phyloP scores from a whole-genome alignment of 2,329 filamentous ascomycete genomes.

The Cordyceps militaris region DNA sequence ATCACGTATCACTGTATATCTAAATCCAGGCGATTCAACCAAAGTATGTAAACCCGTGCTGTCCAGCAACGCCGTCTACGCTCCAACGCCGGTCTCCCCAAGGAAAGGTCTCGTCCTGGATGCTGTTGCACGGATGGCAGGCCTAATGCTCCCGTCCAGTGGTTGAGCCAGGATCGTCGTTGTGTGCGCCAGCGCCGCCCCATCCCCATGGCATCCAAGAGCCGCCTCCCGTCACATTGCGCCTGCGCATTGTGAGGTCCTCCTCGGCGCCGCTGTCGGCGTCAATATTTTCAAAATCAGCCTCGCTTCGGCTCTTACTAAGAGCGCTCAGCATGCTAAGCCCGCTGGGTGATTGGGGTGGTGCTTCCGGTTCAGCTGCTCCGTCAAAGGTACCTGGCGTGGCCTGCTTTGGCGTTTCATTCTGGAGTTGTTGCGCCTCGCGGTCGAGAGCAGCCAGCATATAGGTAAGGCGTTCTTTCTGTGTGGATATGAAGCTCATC shows the following conservation, averaged over 20 bases:
- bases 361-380: conserved; percentile 26
- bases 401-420: conserved; percentile 23
- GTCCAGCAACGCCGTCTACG: conserved; percentile 11
- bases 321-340: conserved; percentile 48
- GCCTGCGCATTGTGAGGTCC: conserved; percentile 31
- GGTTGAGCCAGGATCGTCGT: conserved; percentile 25
- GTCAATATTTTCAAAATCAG: conserved; percentile 84
- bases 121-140: conserved; percentile 4
- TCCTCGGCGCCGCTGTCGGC: conserved; percentile 60
- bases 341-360: conserved; percentile 40
- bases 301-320: conserved; percentile 77
- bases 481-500: conserved; percentile 66
- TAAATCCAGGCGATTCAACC: neutral
- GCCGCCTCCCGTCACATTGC: conserved; percentile 22
- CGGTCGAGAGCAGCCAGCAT: conserved; percentile 72
- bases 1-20: neutral
- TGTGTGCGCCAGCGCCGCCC: conserved; percentile 20
- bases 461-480: conserved; percentile 69
- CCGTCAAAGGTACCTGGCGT: conserved; percentile 18
- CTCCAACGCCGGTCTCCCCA: conserved; percentile 10
- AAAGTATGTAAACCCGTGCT: conserved; percentile 12
- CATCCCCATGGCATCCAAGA: conserved; percentile 46
- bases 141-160: conserved; percentile 34
- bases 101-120: conserved; percentile 1
- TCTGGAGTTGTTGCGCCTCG: conserved; percentile 60